Evolutionary conservation across 257 asterid genomes (phyloP).

Genomic region (Nicotiana noctiflora): DNA sequence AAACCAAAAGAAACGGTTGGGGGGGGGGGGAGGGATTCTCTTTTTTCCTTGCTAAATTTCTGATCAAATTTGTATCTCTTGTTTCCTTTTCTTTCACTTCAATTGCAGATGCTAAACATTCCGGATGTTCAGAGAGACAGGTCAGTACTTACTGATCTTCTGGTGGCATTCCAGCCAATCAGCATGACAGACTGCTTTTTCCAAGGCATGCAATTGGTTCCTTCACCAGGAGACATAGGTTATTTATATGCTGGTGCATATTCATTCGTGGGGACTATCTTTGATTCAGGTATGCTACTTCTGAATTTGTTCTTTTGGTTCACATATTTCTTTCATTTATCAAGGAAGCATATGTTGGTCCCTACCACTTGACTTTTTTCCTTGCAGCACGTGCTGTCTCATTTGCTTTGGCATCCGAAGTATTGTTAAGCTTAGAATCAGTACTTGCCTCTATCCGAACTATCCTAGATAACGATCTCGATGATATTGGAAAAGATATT

Average conservation of each 20-base stretch:
- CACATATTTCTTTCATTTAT: slow-evolving; percentile 5
- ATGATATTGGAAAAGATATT: slow-evolving; percentile 33
- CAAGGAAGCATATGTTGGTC: slow-evolving; percentile 9
- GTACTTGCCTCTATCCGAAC: slow-evolving; percentile 47
- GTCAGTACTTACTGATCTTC: slow-evolving; percentile 48
- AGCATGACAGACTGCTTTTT: slow-evolving; percentile 42
- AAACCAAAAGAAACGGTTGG: not conserved
- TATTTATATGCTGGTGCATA: slow-evolving; percentile 63
- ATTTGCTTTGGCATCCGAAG: slow-evolving; percentile 67
- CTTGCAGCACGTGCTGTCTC: slow-evolving; percentile 60
- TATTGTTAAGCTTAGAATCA: slow-evolving; percentile 54
- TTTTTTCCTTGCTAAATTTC: slow-evolving; percentile 1
- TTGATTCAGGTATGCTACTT: slow-evolving; percentile 50
- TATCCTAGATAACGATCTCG: slow-evolving; percentile 30
- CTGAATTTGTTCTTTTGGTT: slow-evolving; percentile 7
- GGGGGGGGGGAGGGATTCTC: not conserved
- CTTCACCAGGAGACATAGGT: slow-evolving; percentile 55
- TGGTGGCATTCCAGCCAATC: slow-evolving; percentile 62
- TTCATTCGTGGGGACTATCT: slow-evolving; percentile 47
- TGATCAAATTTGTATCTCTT: slow-evolving; percentile 8
- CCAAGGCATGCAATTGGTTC: slow-evolving; percentile 46
- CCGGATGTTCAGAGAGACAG: slow-evolving; percentile 51
- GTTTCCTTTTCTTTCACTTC: slow-evolving; percentile 15
- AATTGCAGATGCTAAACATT: slow-evolving; percentile 53
- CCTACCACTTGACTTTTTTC: slow-evolving; percentile 17